Evolutionary conservation across 352 stramenopile genomes (phyloP), one percentile per base, ranked within the genome.

Genomic region (Phytophthora meadii): DNA sequence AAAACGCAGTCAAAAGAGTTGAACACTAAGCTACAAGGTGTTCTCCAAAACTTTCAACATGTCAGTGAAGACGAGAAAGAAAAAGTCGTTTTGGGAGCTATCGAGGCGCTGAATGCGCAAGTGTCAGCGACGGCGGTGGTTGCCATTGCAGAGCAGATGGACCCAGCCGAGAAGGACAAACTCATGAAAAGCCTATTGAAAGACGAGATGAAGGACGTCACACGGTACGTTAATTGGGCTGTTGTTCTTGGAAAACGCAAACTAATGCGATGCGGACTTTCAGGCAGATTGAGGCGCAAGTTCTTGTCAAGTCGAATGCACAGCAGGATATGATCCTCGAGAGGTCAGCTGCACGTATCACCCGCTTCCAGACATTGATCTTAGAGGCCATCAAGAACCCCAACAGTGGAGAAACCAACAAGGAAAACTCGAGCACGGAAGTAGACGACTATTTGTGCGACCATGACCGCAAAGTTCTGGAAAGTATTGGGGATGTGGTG

Each of bases 311-410:
- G n/a, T 80, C 81, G 2, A 85, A 68, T 22, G 78, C 68, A 5
- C 78, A 88, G n/a, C 80, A 89, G 14, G 79, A 81, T 28, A 82
- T 78, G 34, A 87, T 89, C 45, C 61, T 89, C n/a, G 78, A 91
- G 51, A 68, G 74, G 0, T 89, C 82, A 1, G 80, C 66, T 3
- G 59, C 72, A 10, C 78, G 80, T 5, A 89, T 89, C 46, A 89
- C 80, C 27, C 78, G 58, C 22, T 91, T 91, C 22, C 82, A 91
- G 49, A 62, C 69, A 22, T 42, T 88, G 4, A 82, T 90, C 44
- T 36, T 77, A 27, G 24, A 59, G 11, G 14, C 37, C n/a, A 40
- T 76, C 19, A 71, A 72, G 32, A 55, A 30, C 5, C 52, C 61
- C 11, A 60, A 56, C n/a, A 63, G 25, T 4, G 46, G 53, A 9